Evolutionary conservation across 495 filamentous ascomycete species (phyloP).

Genomic region (Neurospora intermedia): DNA sequence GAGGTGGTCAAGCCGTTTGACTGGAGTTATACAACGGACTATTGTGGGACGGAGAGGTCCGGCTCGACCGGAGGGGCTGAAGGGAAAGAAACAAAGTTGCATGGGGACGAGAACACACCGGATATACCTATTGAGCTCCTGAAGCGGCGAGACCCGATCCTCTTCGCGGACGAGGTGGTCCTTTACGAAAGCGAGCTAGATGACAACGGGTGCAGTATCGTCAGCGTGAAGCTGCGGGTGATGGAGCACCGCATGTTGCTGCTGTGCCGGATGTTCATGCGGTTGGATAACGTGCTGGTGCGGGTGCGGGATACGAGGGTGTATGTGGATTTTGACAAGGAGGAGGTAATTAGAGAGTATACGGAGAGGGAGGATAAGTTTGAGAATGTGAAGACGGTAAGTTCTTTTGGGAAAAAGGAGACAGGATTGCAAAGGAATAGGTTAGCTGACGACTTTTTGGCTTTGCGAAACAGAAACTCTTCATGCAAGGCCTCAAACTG

Average conservation of each 20-base stretch:
- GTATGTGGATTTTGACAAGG: slow-evolving; percentile 78
- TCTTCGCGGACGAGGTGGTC: slow-evolving; percentile 90
- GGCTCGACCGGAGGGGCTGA: neutral
- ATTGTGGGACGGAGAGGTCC: slow-evolving; percentile 51
- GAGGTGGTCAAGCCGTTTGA: slow-evolving; percentile 93
- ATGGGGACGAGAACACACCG: slow-evolving; percentile 4
- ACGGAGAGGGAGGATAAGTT: slow-evolving; percentile 72
- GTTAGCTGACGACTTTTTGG: slow-evolving; percentile 2
- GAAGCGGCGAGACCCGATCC: slow-evolving; percentile 72
- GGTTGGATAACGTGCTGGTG: slow-evolving; percentile 80
- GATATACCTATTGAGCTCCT: slow-evolving; percentile 77
- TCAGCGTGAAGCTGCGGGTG: slow-evolving; percentile 81
- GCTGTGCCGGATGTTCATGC: slow-evolving; percentile 82
- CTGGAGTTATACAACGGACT: slow-evolving; percentile 91
- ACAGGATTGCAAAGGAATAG: neutral
- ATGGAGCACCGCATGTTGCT: slow-evolving; percentile 82
- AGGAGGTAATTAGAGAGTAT: slow-evolving; percentile 82
- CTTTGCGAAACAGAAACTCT: slow-evolving; percentile 45
- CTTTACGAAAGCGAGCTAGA: slow-evolving; percentile 96
- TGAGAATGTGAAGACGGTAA: slow-evolving; percentile 62
- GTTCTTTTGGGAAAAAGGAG: slow-evolving; percentile 6
- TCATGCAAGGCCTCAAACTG: slow-evolving; percentile 44
- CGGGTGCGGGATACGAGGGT: slow-evolving; percentile 82
- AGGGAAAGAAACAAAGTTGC: neutral
- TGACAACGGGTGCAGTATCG: slow-evolving; percentile 85